Evolutionary conservation across 495 filamentous ascomycete genomes (phyloP), one percentile per base, ranked within the genome.

Genomic region (Choiromyces venosus): DNA sequence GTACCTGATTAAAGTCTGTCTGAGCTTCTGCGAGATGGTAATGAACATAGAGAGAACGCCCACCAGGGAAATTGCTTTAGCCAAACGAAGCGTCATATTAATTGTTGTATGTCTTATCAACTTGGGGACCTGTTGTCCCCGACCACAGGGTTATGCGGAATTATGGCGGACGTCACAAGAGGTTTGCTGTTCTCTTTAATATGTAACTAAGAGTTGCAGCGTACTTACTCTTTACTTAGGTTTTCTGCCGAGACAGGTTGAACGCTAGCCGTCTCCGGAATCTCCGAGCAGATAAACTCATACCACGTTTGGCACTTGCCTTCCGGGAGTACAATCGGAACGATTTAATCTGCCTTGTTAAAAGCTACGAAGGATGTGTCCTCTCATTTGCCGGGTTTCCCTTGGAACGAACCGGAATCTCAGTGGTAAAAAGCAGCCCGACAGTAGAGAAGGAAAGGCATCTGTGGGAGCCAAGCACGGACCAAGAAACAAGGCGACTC

Each of bases 31-130:
- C n/a, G n/a, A n/a, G n/a, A n/a, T n/a, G n/a, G n/a, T n/a, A n/a
- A n/a, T n/a, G n/a, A n/a, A n/a, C n/a, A n/a, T n/a, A n/a, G n/a
- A n/a, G n/a, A n/a, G n/a, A n/a, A 67, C 33, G 71, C 40, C 18
- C 35, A 66, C 1, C 42, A 40, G 1, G 37, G 37, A 66, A 36
- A 33, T 10, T 37, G 29, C 65, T 1, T 46, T 75, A 39, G 66
- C 6, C 35, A 65, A 29, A 2, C 71, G 73, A 38, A 68, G 71
- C n/a, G 3, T 75, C 2, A 36, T 19, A 8, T 12, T 75, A 9
- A 38, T 75, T 39, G 71, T 69, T 52, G 39, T 74, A 1, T 44
- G 73, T 25, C 44, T 75, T 44, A 69, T 74, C n/a, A 74, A 75
- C 21, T 21, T 68, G 9, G 73, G 66, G 19, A 74, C 46, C 25